Evolutionary conservation across 1,139 yeast genomes (phyloP), one percentile per base, ranked within the genome.

Genomic region (Sugiyamaella novakii): DNA sequence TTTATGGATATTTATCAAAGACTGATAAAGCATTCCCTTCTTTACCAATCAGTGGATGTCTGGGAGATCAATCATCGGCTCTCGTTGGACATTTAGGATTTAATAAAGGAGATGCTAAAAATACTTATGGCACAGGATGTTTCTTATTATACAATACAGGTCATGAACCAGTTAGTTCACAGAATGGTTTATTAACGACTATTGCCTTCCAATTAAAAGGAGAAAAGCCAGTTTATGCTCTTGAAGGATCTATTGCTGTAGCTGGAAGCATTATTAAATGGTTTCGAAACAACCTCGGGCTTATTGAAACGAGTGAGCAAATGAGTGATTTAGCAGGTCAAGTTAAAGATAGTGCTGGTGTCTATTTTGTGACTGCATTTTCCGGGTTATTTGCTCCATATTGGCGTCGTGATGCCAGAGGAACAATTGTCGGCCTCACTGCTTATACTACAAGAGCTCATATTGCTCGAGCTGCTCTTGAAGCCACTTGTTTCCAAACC

Each of bases 111-210:
- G 81, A 85, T 47, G 96, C 96, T 35, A 91, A 91, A 70, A 87
- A 95, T 75, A 91, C 98, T n/a, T 91, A 89, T 65, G 98, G 98
- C 58, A 91, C 98, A 2, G 98, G 98, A 56, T 88, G 96, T 67
- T 91, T 91, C 77, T 70, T 91, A 56, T 75, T 91, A 57, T 88
- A 86, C 75, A 91, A 91, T 70, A 87, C 96, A 2, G 98, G 98
- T 49, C 68, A 74, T 42, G 60, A 59, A 50, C 71, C 74, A 10
- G 69, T 71, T 22, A 78, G 83, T 43, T 81, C 91, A 35, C 75
- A 79, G 36, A 83, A 86, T 64, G 97, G 97, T 43, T 82, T 95
- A 8, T 76, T 91, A 59, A 88, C 97, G 36, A 91, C 97, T 1
- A 78, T 89, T 51, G 96, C 94, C 1, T 91, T 78, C 73, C 87